These are phyloP conservation scores for Citrus maxima DNA, from an alignment of 345 rosid species.

Conservation along the genomic window DNA sequence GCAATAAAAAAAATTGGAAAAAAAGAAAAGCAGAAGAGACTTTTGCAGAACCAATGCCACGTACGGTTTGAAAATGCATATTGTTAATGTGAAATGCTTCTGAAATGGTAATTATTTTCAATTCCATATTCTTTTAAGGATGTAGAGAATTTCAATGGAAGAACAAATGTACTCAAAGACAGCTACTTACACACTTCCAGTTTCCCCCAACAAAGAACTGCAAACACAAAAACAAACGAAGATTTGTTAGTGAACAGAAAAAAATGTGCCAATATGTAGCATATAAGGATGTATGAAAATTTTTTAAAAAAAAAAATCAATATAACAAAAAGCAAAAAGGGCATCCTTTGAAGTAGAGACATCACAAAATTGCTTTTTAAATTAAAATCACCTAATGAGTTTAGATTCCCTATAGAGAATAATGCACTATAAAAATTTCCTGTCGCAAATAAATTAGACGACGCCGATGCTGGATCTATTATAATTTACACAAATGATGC, in stretches of 20 bases:
- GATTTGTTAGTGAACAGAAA: not conserved
- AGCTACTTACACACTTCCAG: conserved; percentile 94
- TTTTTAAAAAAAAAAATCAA: not conserved
- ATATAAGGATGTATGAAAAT: no score
- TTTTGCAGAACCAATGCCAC: not conserved
- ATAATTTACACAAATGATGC: not conserved
- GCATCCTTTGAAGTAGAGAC: not conserved
- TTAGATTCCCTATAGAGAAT: not conserved
- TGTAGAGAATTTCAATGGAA: not conserved
- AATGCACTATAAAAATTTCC: no score
- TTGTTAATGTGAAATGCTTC: not conserved
- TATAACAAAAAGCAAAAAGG: not conserved
- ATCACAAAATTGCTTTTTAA: no score
- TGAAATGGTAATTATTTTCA: not conserved
- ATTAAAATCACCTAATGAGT: not conserved
- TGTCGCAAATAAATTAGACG: not conserved
- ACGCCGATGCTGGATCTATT: not conserved
- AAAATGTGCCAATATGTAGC: not conserved
- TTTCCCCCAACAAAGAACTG: conserved; percentile 99
- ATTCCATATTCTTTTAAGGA: not conserved
- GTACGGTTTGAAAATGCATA: not conserved
- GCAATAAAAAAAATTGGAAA: not conserved
- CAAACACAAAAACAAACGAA: conserved; percentile 28
- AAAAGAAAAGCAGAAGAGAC: not conserved
- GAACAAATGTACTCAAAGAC: not conserved